Evolutionary conservation across 139 green algal genomes (phyloP).

Genomic region (Chlamydomonas urium): DNA sequence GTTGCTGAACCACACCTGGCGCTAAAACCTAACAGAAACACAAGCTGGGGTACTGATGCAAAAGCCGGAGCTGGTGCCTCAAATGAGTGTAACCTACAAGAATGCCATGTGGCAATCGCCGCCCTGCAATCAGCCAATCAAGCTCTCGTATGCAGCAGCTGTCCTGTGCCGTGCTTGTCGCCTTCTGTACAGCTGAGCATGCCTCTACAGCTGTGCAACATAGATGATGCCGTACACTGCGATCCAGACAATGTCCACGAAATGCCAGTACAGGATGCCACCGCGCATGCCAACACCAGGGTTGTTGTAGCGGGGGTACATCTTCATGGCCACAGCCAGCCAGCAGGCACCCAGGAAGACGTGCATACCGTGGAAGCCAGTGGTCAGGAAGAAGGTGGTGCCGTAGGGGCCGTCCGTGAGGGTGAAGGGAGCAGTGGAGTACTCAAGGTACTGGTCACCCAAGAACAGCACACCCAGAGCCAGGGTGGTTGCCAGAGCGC

Average conservation of each 20-base stretch:
- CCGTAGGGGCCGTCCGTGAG: slow-evolving; percentile 42
- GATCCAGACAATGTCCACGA: slow-evolving; percentile 54
- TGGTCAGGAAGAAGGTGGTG: slow-evolving; percentile 50
- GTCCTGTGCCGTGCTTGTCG: not conserved
- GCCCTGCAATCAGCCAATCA: too few relatives aligned
- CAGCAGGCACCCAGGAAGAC: slow-evolving; percentile 42
- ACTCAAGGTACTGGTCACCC: slow-evolving; percentile 49
- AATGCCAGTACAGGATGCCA: slow-evolving; percentile 50
- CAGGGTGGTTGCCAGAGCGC: slow-evolving; percentile 34
- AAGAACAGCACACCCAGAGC: slow-evolving; percentile 43
- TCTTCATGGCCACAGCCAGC: slow-evolving; percentile 24
- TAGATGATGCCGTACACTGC: slow-evolving; percentile 46
- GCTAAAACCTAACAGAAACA: too few relatives aligned
- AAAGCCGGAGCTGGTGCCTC: too few relatives aligned
- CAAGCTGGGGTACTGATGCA: too few relatives aligned
- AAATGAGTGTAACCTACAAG: too few relatives aligned
- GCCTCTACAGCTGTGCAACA: slow-evolving; percentile 41
- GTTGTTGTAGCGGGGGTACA: slow-evolving; percentile 33
- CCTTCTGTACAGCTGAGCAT: not conserved
- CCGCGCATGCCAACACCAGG: slow-evolving; percentile 23
- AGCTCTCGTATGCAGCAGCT: too few relatives aligned
- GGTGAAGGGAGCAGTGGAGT: slow-evolving; percentile 41
- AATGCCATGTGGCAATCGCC: too few relatives aligned
- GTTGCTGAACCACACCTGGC: too few relatives aligned
- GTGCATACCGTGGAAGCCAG: slow-evolving; percentile 51